Percentiles rank a stretch among this genome's conserved stretches.
These are phyloP conservation scores for Botrytis sinoallii DNA, from an alignment of 2,329 filamentous ascomycete genomes.

Conservation along the genomic window DNA sequence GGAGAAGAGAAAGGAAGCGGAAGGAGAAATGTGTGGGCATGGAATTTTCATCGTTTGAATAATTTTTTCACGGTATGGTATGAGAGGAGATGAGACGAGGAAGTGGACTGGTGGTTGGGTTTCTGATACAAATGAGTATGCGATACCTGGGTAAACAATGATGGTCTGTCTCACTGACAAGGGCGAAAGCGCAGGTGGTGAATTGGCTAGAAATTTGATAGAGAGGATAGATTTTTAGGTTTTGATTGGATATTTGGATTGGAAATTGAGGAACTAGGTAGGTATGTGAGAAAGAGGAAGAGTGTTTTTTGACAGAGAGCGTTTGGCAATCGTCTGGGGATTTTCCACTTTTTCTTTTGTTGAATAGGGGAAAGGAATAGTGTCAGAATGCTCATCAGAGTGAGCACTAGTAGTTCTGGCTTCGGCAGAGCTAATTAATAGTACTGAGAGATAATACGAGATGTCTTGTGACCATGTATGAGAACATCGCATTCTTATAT, in stretches of 20 bases:
- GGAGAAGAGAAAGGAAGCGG: too few relatives aligned
- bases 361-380: neutral
- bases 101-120: neutral
- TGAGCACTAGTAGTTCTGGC: neutral
- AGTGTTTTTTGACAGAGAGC: accelerated
- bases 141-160: neutral
- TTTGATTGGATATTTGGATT: neutral
- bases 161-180: neutral
- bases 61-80: neutral
- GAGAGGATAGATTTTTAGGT: neutral
- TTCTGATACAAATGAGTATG: too few relatives aligned
- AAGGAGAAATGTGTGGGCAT: too few relatives aligned
- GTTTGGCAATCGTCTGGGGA: neutral
- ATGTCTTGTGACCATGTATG: neutral
- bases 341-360: neutral
- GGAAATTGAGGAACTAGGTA: neutral
- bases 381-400: neutral
- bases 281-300: accelerated
- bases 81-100: neutral
- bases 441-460: neutral
- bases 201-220: neutral
- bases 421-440: accelerated
- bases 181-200: too few relatives aligned
- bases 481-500: neutral
- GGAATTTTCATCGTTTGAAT: neutral